A percentile compares a stretch with the other conserved stretches of the same genome.
Evolutionary conservation across 2,329 filamentous ascomycete genomes (phyloP).

Genomic region (Beauveria pseudobassiana): DNA sequence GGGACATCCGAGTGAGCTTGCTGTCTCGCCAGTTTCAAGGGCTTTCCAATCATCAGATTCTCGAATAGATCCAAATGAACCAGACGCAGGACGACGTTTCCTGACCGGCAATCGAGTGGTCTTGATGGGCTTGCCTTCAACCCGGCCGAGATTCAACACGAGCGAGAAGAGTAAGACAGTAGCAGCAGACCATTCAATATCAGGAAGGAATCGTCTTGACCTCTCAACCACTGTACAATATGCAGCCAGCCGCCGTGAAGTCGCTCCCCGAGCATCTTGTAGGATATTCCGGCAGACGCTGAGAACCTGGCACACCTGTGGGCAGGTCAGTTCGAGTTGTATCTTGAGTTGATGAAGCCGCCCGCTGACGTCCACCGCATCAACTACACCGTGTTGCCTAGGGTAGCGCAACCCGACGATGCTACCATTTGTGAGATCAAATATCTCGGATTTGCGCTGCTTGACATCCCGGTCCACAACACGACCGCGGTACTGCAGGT

Average conservation of each 20-base stretch:
- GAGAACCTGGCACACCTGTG: constrained; percentile 54
- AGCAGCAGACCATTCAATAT: constrained; percentile 63
- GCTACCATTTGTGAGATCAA: constrained; percentile 39
- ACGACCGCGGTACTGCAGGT: constrained; percentile 48
- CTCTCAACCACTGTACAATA: constrained; percentile 59
- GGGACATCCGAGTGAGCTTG: constrained; percentile 42
- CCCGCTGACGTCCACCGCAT: constrained; percentile 56
- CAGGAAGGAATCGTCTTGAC: constrained; percentile 37
- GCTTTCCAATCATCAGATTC: constrained; percentile 39
- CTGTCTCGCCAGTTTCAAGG: constrained; percentile 38
- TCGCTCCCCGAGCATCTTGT: constrained; percentile 48
- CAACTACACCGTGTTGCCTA: constrained; percentile 53
- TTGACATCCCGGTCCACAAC: constrained; percentile 44
- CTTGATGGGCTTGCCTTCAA: constrained; percentile 19
- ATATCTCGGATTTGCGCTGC: constrained; percentile 36
- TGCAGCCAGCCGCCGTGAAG: constrained; percentile 68
- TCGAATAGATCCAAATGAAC: constrained; percentile 28
- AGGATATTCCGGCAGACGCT: constrained; percentile 57
- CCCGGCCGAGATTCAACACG: constrained; percentile 50
- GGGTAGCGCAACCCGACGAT: constrained; percentile 50
- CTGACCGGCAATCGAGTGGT: constrained; percentile 23
- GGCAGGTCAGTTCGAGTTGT: constrained; percentile 56
- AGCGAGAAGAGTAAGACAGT: constrained; percentile 57
- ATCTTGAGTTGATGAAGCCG: constrained; percentile 60
- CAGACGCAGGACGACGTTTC: constrained; percentile 25